Evolutionary conservation across 2,329 filamentous ascomycete genomes (phyloP).

Genomic region (Thelonectria discophora): DNA sequence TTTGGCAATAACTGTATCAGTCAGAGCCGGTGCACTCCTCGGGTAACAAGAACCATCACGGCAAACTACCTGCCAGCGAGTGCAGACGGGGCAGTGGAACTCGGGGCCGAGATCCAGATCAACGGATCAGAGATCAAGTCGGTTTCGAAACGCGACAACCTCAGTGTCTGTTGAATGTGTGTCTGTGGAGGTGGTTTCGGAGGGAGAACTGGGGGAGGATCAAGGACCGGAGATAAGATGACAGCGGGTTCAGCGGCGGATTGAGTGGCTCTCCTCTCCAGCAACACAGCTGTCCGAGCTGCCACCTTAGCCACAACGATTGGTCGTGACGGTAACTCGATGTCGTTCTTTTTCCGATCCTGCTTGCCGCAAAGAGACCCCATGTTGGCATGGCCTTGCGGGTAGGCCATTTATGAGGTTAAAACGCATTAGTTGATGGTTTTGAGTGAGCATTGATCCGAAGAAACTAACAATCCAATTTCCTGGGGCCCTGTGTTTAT

Average conservation of each 20-base stretch:
- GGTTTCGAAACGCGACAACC: not conserved
- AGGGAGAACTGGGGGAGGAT: not conserved
- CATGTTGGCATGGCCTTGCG: not conserved
- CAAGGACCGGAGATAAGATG: no score
- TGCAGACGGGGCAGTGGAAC: constrained; percentile 42
- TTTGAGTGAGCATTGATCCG: no score
- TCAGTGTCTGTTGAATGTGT: not conserved
- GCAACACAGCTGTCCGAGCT: not conserved
- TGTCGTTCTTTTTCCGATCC: not conserved
- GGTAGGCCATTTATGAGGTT: not conserved
- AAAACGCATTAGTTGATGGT: no score
- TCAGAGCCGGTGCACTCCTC: constrained; percentile 41
- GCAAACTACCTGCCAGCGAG: constrained; percentile 45
- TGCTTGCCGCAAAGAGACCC: not conserved
- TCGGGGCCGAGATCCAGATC: no score
- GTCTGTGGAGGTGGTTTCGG: not conserved
- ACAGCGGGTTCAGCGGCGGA: no score
- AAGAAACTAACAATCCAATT: no score
- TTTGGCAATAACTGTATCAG: no score
- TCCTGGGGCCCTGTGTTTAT: no score
- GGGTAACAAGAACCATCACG: constrained; percentile 45
- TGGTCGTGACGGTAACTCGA: not conserved
- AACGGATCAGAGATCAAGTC: not conserved
- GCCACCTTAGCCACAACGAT: not conserved
- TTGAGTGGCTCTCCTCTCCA: not conserved